Percentiles rank a stretch among this genome's conserved stretches.
Conservation (phyloP, 2,329 filamentous ascomycete species). For the Aurifilum marmelostoma region DNA sequence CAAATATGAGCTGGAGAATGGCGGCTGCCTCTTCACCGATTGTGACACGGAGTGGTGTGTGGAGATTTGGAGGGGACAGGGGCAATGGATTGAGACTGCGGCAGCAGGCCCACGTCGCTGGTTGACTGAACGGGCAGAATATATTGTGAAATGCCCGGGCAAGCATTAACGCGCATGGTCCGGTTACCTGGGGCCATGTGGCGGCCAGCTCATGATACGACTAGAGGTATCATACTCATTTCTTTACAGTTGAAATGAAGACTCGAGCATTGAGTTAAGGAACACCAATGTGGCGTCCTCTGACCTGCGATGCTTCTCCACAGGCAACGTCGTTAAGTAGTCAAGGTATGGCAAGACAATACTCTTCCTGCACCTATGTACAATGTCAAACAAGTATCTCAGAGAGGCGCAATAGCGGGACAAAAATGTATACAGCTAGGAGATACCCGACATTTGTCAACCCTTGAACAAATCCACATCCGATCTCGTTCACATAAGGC, state of each 20-base stretch:
- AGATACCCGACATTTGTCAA: background rate
- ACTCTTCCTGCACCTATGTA: background rate
- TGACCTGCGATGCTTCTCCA: background rate
- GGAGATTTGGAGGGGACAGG: background rate
- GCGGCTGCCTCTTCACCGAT: conserved; percentile 11
- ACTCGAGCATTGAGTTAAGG: background rate
- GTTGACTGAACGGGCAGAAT: conserved; percentile 45
- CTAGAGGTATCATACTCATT: conserved; percentile 25
- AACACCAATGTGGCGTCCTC: background rate
- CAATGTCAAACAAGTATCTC: background rate
- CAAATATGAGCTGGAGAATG: conserved; percentile 56
- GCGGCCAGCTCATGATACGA: conserved; percentile 29
- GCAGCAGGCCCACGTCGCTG: conserved; percentile 18
- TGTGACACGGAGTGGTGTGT: conserved; percentile 1
- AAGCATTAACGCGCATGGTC: conserved; percentile 25
- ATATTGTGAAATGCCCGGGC: conserved; percentile 54
- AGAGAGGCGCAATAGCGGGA: background rate
- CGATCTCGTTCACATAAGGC: background rate
- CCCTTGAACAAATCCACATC: background rate
- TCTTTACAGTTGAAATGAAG: conserved; percentile 12
- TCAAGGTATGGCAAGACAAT: background rate
- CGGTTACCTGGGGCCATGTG: conserved; percentile 11
- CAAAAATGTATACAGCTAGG: background rate
- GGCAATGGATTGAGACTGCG: background rate
- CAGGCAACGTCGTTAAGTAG: background rate